Percentiles rank a stretch among this genome's conserved stretches.
Conservation (phyloP, 768 basidiomycete genomes). For the Hypholoma sublateritium region DNA sequence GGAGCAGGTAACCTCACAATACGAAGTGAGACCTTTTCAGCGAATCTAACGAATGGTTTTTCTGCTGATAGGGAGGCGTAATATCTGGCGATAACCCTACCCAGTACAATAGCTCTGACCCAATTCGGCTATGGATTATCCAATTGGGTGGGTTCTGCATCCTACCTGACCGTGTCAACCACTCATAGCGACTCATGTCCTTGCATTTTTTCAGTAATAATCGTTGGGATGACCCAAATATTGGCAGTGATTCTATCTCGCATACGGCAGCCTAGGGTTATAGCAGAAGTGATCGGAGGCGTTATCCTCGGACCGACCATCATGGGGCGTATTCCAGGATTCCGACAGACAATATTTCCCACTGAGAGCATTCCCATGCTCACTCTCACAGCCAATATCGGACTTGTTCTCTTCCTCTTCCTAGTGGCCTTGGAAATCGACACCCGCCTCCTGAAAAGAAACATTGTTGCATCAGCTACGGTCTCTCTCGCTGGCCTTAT, state of each 20-base stretch:
- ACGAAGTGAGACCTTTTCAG: no score
- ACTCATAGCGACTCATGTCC: background rate
- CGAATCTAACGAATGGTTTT: background rate
- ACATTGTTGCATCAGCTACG: slow-evolving; percentile 52
- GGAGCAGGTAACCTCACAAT: slow-evolving; percentile 37
- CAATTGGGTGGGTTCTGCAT: slow-evolving; percentile 56
- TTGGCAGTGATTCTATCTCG: slow-evolving; percentile 63
- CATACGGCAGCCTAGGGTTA: slow-evolving; percentile 89
- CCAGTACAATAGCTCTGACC: slow-evolving; percentile 59
- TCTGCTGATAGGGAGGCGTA: slow-evolving; percentile 60
- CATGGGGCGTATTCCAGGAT: slow-evolving; percentile 78
- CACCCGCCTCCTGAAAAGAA: slow-evolving; percentile 61
- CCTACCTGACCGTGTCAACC: background rate
- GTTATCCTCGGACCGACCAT: slow-evolving; percentile 79
- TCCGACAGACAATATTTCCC: slow-evolving; percentile 64
- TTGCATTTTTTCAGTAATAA: slow-evolving; percentile 54
- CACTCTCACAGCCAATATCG: slow-evolving; percentile 73
- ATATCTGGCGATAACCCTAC: slow-evolving; percentile 77
- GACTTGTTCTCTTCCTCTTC: slow-evolving; percentile 78
- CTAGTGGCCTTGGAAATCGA: slow-evolving; percentile 87
- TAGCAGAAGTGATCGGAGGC: slow-evolving; percentile 90
- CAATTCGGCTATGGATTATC: slow-evolving; percentile 75
- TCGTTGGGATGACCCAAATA: slow-evolving; percentile 76
- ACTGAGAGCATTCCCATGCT: slow-evolving; percentile 51
- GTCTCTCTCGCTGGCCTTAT: slow-evolving; percentile 71